Base-by-base conservation (phyloP, 1,284 basidiomycete genomes). In the Caloboletus inedulis region DNA sequence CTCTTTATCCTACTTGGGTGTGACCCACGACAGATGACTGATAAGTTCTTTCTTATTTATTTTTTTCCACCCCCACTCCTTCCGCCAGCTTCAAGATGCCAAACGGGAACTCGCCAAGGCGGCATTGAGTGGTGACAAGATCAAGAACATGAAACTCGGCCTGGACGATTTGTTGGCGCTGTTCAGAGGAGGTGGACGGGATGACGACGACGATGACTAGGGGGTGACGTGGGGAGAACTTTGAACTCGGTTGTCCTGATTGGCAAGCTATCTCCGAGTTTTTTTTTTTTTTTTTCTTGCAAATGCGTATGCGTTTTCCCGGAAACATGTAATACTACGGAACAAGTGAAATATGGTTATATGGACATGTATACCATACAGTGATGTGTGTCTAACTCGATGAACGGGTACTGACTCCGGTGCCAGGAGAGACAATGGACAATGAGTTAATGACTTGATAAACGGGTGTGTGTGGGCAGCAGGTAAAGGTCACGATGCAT, bases 101-200 rank as follows among this genome's bases (percentile, higher is more conserved):
- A 98, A 98, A 73, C 82, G 94, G 9, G 85, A 84, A 46, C 77
- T 98, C 1, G 85, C 94, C 0, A 78, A 80, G 29, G 92, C 94
- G 0, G 93, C 94, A 0, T 73, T 98, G 41, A 89, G 91, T 34
- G 96, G 95, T 19, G 87, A 92, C 70, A 91, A 87, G 71, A 74
- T 91, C 65, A 91, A 88, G 79, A 87, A 89, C 63, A 84, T 86
- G 77, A 86, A 85, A 56, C 82, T 96, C n/a, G 84, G 86, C 9
- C 74, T 93, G 71, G 84, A 90, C 30, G 93, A 96, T 53, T 77
- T 96, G 56, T 79, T 95, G 70, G 85, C 82, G 0, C 73, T 93
- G 31, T 92, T 93, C 78, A 75, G 77, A 49, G 75, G 77, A 40
- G 79, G 80, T 43, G 75, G 74, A 8, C 71, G 72, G 13, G 75